phyloP scores from a whole-genome alignment of 768 basidiomycete species.

The Mrakia hoshinonis region DNA sequence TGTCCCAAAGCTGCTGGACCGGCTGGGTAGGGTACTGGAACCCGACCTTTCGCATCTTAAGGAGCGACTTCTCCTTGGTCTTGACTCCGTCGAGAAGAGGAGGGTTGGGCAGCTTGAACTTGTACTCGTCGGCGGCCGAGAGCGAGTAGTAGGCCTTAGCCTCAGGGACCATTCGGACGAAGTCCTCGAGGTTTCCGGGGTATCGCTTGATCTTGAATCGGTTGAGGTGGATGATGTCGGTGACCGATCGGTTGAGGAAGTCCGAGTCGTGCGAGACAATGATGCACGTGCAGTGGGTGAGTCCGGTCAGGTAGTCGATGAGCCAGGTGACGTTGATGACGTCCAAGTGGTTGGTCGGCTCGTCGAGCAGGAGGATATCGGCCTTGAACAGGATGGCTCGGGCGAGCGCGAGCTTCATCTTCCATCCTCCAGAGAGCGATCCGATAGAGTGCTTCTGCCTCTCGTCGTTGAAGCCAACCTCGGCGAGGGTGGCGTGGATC shows the following conservation, averaged over 20 bases:
- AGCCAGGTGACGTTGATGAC: conserved; percentile 97
- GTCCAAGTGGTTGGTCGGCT: conserved; percentile 80
- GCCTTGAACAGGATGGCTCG: conserved; percentile 97
- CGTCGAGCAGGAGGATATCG: conserved; percentile 90
- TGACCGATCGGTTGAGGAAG: conserved; percentile 98
- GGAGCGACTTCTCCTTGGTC: conserved; percentile 94
- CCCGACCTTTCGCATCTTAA: conserved; percentile 96
- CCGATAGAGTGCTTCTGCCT: conserved; percentile 80
- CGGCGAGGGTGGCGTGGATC: conserved; percentile 67
- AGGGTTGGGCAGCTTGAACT: conserved; percentile 94
- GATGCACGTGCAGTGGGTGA: conserved; percentile 90
- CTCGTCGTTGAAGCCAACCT: conserved; percentile 84
- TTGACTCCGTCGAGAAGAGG: conserved; percentile 98
- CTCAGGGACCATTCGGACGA: conserved; percentile 89
- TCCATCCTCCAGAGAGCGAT: conserved; percentile 94
- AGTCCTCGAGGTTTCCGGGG: conserved; percentile 87
- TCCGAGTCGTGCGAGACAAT: conserved; percentile 96
- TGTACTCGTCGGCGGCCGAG: conserved; percentile 91
- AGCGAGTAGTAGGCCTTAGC: conserved; percentile 97
- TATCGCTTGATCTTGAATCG: conserved; percentile 96
- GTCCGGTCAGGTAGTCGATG: conserved; percentile 78
- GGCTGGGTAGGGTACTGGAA: conserved; percentile 87
- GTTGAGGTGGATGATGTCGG: conserved; percentile 93
- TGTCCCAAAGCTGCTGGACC: conserved; percentile 85
- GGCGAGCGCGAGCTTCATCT: conserved; percentile 98